Evolutionary conservation across 1,284 basidiomycete species (phyloP), one percentile per base, ranked within the genome.

Genomic region (Rhodotorula sp.): DNA sequence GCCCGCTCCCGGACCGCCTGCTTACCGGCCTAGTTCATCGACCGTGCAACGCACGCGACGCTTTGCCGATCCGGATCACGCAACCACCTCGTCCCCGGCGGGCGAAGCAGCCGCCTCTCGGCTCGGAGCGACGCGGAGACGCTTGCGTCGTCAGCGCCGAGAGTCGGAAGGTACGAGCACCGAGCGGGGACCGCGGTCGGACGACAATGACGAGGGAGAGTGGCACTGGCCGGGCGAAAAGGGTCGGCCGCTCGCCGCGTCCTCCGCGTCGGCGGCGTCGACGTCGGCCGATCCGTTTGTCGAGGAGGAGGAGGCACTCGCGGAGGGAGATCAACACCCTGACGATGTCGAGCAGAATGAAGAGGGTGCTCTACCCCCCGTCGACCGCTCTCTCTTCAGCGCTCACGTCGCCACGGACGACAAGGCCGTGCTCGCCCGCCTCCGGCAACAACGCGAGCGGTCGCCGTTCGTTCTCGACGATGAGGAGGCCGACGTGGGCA

Each of bases 181-280:
- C 12, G 56, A 58, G 7, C 49, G 49, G 19, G 16, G 52, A 21
- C n/a, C 10, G 15, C 23, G 15, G 15, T 28, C 5, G 4, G 50
- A 3, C 4, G 65, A 52, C 14, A n/a, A 7, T 1, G 68, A 64
- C 2, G 69, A 62, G 43, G 67, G 57, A 15, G 64, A 66, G 45
- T 75, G 70, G 70, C 69, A 76, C 31, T 74, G 74, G 74, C 74
- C 74, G 2, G 68, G 68, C 10, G 74, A 75, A 67, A 75, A 75
- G 45, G 60, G 63, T 12, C 58, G 70, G 19, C 26, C 43, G 19
- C 57, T 59, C 31, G 58, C 38, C 38, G 10, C 16, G 6, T 12
- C 59, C 16, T 38, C 23, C 18, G n/a, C 58, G n/a, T 60, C 58
- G 21, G 8, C 60, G 18, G n/a, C 58, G 43, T 60, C 58, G 21